phyloP scores from a whole-genome alignment of 768 basidiomycete genomes.

The Lenzites betulinus region DNA sequence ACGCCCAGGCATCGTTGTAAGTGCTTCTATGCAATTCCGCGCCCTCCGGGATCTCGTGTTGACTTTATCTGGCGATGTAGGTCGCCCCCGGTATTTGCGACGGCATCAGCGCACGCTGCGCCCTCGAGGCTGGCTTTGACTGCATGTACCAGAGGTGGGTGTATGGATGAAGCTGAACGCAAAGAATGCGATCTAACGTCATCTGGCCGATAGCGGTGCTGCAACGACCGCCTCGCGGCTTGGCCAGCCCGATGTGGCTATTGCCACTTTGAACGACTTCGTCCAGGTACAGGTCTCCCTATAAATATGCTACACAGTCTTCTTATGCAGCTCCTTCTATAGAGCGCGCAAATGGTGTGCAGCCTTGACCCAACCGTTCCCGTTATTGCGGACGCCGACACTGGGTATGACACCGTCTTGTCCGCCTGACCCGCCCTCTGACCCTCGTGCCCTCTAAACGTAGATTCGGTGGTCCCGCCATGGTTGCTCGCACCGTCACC shows the following conservation, averaged over 20 bases:
- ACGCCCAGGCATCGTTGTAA: conserved; percentile 74
- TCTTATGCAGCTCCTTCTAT: not conserved
- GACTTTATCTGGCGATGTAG: conserved; percentile 35
- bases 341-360: conserved; percentile 73
- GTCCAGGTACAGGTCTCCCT: conserved; percentile 47
- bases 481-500: conserved; percentile 74
- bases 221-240: conserved; percentile 80
- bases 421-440: not conserved
- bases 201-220: conserved; percentile 51
- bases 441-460: not conserved
- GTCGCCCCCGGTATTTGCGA: conserved; percentile 80
- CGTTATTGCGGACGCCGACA: conserved; percentile 81
- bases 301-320: not conserved
- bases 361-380: conserved; percentile 63
- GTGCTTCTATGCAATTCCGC: conserved; percentile 25
- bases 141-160: conserved; percentile 74
- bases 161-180: not conserved
- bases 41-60: not conserved
- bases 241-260: conserved; percentile 78
- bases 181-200: not conserved
- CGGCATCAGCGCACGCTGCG: conserved; percentile 78
- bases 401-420: conserved; percentile 48
- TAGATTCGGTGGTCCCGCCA: conserved; percentile 72
- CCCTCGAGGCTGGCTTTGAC: conserved; percentile 76
- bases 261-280: conserved; percentile 78